Conservation (phyloP, 768 basidiomycete genomes). For the Lentinula sp. region DNA sequence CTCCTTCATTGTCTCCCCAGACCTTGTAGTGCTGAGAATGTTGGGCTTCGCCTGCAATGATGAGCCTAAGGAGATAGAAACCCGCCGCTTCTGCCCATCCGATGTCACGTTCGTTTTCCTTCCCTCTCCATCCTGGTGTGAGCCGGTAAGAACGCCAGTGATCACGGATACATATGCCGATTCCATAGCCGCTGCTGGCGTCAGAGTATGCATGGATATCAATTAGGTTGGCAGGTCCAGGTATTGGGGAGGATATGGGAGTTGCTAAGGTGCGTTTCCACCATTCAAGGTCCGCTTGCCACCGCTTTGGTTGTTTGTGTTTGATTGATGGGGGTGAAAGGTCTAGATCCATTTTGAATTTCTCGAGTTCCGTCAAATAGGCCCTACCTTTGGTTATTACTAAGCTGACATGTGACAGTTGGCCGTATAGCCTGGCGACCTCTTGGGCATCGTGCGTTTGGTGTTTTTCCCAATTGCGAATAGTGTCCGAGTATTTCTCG, state of each 20-base stretch:
- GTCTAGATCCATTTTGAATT: constrained; percentile 15
- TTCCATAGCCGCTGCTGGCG: constrained; percentile 27
- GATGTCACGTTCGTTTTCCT: not conserved
- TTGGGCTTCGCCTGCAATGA: not conserved
- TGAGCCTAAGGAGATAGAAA: not conserved
- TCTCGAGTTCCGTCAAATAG: no score
- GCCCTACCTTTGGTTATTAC: constrained; percentile 7
- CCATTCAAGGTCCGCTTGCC: no score
- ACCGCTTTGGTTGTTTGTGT: no score
- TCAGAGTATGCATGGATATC: constrained; percentile 31
- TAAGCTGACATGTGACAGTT: constrained; percentile 22
- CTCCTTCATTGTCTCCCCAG: constrained; percentile 23
- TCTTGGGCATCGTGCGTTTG: constrained; percentile 11
- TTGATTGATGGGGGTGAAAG: constrained; percentile 9
- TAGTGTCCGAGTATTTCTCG: not conserved
- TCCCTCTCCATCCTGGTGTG: constrained; percentile 6
- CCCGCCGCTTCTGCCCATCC: constrained; percentile 13
- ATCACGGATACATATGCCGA: constrained; percentile 27
- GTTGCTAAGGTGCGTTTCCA: not conserved
- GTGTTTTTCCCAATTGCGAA: constrained; percentile 8
- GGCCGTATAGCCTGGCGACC: constrained; percentile 21
- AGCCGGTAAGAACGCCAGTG: constrained; percentile 17
- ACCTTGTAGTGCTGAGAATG: not conserved
- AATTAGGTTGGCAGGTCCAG: constrained; percentile 9
- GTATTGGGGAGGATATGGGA: constrained; percentile 11